Conservation (phyloP, 495 filamentous ascomycete genomes). For the Astrocystis sublimbata region DNA sequence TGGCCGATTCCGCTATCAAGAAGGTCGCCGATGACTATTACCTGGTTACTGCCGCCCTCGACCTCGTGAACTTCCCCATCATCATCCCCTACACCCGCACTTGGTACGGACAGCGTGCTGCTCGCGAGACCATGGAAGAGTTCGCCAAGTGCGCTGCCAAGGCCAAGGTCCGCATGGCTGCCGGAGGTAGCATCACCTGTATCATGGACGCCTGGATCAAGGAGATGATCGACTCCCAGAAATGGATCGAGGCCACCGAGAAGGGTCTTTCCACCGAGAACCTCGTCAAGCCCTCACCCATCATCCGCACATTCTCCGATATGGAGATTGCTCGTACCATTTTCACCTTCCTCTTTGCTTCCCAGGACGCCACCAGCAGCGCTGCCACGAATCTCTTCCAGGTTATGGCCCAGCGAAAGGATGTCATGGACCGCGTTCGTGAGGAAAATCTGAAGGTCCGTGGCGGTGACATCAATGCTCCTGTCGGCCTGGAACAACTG, state of each 20-base stretch:
- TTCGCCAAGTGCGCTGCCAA: constrained; percentile 92
- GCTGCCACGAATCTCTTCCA: constrained; percentile 96
- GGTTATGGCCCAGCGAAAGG: constrained; percentile 88
- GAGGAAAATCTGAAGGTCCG: constrained; percentile 84
- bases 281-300: constrained; percentile 74
- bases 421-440: constrained; percentile 84
- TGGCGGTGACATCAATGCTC: constrained; percentile 71
- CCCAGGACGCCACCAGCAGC: constrained; percentile 93
- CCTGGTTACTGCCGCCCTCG: constrained; percentile 90
- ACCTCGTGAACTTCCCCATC: constrained; percentile 98
- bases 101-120: constrained; percentile 96
- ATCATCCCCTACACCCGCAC: constrained; percentile 95
- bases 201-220: constrained; percentile 96
- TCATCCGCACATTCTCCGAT: constrained; percentile 86
- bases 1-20: constrained; percentile 82
- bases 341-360: constrained; percentile 98
- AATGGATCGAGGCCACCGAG: constrained; percentile 69
- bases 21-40: constrained; percentile 98
- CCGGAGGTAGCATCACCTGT: constrained; percentile 82
- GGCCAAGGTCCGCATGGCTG: constrained; percentile 87
- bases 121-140: constrained; percentile 86
- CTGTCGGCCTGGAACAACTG: constrained; percentile 76
- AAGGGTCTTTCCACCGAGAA: constrained; percentile 65
- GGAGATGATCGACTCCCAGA: constrained; percentile 77
- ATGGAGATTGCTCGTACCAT: constrained; percentile 92